phyloP scores from a whole-genome alignment of 208 protist species.

The Crithidia sp. region DNA sequence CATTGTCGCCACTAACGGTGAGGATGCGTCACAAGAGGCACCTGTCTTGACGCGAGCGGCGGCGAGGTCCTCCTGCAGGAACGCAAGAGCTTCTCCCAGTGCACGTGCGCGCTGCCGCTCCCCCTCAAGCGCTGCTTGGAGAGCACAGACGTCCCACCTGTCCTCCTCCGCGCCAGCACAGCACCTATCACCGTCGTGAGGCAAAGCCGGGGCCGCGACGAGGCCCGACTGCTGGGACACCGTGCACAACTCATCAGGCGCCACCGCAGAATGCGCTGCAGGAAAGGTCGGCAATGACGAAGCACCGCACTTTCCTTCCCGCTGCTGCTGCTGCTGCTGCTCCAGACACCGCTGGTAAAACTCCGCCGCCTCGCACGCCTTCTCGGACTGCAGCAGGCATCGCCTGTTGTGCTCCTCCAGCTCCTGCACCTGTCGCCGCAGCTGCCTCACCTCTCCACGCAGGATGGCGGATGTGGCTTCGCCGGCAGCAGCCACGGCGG shows the following conservation, averaged over 20 bases:
- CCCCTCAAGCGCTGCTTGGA: not conserved
- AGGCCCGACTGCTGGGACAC: too few species aligned
- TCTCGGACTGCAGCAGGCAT: constrained; percentile 43
- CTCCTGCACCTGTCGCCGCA: constrained; percentile 33
- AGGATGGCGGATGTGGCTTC: constrained; percentile 30
- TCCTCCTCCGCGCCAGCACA: too few species aligned
- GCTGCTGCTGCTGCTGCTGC: not conserved
- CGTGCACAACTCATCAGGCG: too few species aligned
- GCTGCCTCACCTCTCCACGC: constrained; percentile 38
- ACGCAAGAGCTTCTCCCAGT: not conserved
- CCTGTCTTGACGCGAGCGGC: too few species aligned
- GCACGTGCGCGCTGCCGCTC: not conserved
- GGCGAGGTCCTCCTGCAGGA: not conserved
- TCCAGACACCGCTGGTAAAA: constrained; percentile 15
- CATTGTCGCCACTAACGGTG: too few species aligned
- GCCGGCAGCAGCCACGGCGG: constrained; percentile 21
- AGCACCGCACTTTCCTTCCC: too few species aligned
- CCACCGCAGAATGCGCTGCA: not conserved
- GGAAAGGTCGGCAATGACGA: not conserved
- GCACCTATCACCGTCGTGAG: too few species aligned
- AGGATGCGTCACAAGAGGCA: too few species aligned
- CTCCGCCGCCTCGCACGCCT: constrained; percentile 53
- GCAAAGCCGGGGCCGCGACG: too few species aligned
- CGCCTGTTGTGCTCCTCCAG: constrained; percentile 36
- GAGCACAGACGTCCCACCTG: not conserved